Percentiles rank a stretch among this genome's conserved stretches.
Evolutionary conservation across 108 stramenopile genomes (phyloP).

Genomic region (Bacterosira constricta): DNA sequence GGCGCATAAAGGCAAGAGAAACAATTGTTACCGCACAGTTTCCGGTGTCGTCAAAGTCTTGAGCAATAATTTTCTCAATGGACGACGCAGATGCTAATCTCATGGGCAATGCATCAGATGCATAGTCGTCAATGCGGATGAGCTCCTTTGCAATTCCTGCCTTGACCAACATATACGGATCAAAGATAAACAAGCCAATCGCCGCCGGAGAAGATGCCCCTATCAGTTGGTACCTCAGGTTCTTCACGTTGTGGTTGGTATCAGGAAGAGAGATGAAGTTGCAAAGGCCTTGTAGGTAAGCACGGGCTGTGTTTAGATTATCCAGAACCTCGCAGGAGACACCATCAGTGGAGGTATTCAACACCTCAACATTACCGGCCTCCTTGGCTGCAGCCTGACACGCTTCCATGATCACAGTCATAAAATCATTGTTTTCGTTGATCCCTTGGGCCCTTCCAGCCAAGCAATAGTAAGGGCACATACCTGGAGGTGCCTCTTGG

Average conservation of each 20-base stretch:
- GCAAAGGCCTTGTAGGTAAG: background rate
- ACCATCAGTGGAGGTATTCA: constrained; percentile 26
- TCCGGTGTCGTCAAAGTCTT: background rate
- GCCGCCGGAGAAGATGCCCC: constrained; percentile 14
- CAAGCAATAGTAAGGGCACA: background rate
- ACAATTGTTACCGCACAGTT: background rate
- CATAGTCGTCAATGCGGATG: constrained; percentile 10
- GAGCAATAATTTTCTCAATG: background rate
- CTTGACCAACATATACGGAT: background rate
- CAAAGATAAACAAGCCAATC: constrained; percentile 9
- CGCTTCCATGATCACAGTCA: background rate
- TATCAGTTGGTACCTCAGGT: constrained; percentile 10
- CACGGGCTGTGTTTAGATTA: background rate
- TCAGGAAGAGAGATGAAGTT: constrained; percentile 17
- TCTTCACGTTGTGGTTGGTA: constrained; percentile 29
- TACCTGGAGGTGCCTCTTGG: background rate
- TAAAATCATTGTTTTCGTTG: constrained; percentile 13
- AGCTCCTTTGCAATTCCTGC: background rate
- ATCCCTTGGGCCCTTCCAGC: constrained; percentile 7
- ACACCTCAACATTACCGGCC: constrained; percentile 12
- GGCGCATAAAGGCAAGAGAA: background rate
- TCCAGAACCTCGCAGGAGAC: constrained; percentile 14
- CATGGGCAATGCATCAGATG: constrained; percentile 10
- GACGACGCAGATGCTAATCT: constrained; percentile 6
- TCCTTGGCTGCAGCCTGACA: background rate